These are phyloP conservation scores for Bromus sterilis DNA, from an alignment of 176 grass and related monocot genomes.

Conservation along the genomic window DNA sequence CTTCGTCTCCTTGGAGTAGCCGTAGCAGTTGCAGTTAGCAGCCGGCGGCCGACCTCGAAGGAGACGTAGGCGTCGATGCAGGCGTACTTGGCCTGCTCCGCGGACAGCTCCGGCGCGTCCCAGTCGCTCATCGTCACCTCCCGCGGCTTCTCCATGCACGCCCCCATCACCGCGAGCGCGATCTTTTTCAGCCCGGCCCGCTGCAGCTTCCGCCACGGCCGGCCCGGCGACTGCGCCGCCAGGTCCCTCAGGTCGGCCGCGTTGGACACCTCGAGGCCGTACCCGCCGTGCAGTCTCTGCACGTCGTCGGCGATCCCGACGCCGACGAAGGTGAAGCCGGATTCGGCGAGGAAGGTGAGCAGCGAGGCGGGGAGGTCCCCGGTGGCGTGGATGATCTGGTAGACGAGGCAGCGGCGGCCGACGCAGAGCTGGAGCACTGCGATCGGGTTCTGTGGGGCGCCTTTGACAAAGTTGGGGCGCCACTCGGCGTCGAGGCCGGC, in stretches of 20 bases:
- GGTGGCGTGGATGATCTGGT: slow-evolving; percentile 22
- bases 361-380: slow-evolving; percentile 15
- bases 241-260: slow-evolving; percentile 1
- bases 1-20: too few species aligned
- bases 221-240: not conserved
- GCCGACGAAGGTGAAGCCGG: slow-evolving; percentile 29
- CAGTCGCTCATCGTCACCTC: slow-evolving; percentile 31
- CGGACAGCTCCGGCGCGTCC: not conserved
- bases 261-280: not conserved
- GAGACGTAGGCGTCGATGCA: slow-evolving; percentile 48
- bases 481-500: slow-evolving; percentile 68
- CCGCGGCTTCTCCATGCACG: slow-evolving; percentile 10
- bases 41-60: slow-evolving; percentile 31
- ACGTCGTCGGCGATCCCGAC: slow-evolving; percentile 30
- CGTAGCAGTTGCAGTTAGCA: too few species aligned
- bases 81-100: slow-evolving; percentile 46
- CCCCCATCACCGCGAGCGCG: slow-evolving; percentile 22
- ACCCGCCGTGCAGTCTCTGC: slow-evolving; percentile 10
- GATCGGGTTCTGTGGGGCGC: not conserved
- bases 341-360: slow-evolving; percentile 2
- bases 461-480: not conserved
- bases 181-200: slow-evolving; percentile 21
- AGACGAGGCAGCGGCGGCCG: slow-evolving; percentile 47
- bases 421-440: slow-evolving; percentile 77
- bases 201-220: not conserved